phyloP scores from a whole-genome alignment of 108 stramenopile genomes.

The Mayamaea pseudoterrestris region DNA sequence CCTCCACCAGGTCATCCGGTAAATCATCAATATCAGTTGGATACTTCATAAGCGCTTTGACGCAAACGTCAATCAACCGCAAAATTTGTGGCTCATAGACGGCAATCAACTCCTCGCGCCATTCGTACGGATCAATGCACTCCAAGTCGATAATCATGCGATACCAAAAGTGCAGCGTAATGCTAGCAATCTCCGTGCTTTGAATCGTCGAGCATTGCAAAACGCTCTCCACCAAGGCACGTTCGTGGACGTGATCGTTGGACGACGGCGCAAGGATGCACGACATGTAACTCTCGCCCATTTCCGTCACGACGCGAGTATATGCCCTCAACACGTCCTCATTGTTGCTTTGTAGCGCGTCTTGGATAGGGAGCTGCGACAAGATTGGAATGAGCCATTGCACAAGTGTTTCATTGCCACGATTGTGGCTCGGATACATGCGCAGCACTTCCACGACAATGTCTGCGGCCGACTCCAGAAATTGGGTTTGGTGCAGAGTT shows the following conservation, averaged over 20 bases:
- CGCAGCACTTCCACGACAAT: constrained; percentile 75
- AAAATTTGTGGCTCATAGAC: constrained; percentile 47
- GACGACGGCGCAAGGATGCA: constrained; percentile 40
- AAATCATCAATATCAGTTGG: constrained; percentile 54
- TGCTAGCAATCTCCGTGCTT: constrained; percentile 70
- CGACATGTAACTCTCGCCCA: constrained; percentile 91
- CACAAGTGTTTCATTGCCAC: constrained; percentile 46
- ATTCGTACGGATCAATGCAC: constrained; percentile 60
- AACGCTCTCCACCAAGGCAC: constrained; percentile 67
- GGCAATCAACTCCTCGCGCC: constrained; percentile 68
- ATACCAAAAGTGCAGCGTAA: constrained; percentile 89
- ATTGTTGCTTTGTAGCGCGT: constrained; percentile 44
- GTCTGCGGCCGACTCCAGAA: constrained; percentile 74
- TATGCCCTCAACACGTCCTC: constrained; percentile 77
- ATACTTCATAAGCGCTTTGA: constrained; percentile 39
- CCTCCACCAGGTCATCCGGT: constrained; percentile 57
- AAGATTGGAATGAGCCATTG: constrained; percentile 57
- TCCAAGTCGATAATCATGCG: constrained; percentile 74
- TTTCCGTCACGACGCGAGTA: constrained; percentile 86
- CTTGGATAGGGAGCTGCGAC: constrained; percentile 36
- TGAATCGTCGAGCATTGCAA: constrained; percentile 55
- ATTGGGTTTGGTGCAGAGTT: constrained; percentile 12
- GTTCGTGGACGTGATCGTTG: constrained; percentile 5
- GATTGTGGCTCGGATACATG: constrained; percentile 50
- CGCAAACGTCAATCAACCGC: constrained; percentile 47